A percentile compares a stretch with the other conserved stretches of the same genome.
phyloP scores from a whole-genome alignment of 2,329 filamentous ascomycete genomes.

The Ampelomyces quisqualis region DNA sequence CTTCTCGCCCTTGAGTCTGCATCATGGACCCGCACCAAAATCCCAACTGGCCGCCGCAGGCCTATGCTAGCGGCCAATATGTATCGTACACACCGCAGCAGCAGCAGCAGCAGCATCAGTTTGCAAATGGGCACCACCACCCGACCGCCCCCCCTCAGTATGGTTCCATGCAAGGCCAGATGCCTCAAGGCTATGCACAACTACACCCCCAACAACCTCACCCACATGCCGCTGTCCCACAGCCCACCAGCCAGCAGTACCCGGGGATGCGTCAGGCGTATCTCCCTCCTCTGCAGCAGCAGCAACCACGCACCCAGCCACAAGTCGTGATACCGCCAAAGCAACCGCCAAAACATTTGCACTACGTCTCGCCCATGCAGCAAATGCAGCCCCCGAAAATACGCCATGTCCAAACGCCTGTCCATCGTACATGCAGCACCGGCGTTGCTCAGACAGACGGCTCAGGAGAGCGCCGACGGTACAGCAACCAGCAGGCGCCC shows the following conservation, averaged over 20 bases:
- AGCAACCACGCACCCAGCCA: constrained; percentile 26
- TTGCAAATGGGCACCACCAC: constrained; percentile 33
- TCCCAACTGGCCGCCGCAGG: constrained; percentile 39
- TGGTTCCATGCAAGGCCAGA: constrained; percentile 22
- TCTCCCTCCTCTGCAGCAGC: constrained; percentile 15
- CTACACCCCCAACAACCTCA: constrained; percentile 18
- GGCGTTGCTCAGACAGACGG: constrained; percentile 20
- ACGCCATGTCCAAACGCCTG: constrained; percentile 32
- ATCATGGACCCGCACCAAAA: constrained; percentile 41
- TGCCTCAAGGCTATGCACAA: constrained; percentile 26
- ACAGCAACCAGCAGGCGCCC: constrained; percentile 18
- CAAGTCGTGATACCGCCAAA: constrained; percentile 34
- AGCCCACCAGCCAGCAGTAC: constrained; percentile 28
- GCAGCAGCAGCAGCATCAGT: no score
- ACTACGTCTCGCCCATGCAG: constrained; percentile 25
- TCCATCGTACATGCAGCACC: constrained; percentile 21
- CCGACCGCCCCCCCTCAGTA: constrained; percentile 29
- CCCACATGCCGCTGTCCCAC: constrained; percentile 24
- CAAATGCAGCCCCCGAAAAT: constrained; percentile 32
- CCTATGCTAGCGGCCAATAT: constrained; percentile 34
- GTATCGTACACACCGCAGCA: constrained; percentile 28
- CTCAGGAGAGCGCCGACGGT: constrained; percentile 14
- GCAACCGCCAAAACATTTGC: constrained; percentile 9
- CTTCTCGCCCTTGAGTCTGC: background rate
- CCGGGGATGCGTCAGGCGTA: constrained; percentile 20